Evolutionary conservation across 2,329 filamentous ascomycete species (phyloP).

Genomic region (Xylaria sp.): DNA sequence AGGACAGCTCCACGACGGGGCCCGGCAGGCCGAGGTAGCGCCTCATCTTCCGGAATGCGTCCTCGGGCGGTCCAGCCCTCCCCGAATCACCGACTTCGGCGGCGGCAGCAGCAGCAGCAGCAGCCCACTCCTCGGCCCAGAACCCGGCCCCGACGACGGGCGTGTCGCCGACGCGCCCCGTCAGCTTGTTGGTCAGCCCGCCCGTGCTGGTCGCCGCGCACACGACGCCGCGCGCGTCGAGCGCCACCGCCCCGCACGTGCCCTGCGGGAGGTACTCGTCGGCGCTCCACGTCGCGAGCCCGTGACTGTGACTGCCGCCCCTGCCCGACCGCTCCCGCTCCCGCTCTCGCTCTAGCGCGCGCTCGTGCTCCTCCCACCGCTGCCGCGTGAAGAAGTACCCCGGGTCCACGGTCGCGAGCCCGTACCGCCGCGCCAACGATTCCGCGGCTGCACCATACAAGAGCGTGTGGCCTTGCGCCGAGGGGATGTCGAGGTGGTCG

Average conservation of each 20-base stretch:
- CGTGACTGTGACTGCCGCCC: too few relatives aligned
- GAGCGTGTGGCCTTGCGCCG: conserved; percentile 71
- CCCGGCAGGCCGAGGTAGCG: conserved; percentile 28
- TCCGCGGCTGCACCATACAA: conserved; percentile 71
- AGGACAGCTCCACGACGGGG: conserved; percentile 44
- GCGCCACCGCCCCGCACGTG: conserved; percentile 79
- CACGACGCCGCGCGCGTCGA: conserved; percentile 75
- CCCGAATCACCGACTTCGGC: conserved; percentile 48
- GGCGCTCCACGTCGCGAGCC: conserved; percentile 56
- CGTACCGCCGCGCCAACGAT: conserved; percentile 67
- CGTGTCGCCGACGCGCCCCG: conserved; percentile 84
- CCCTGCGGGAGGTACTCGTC: conserved; percentile 77
- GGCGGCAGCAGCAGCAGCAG: too few relatives aligned
- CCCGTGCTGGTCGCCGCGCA: conserved; percentile 72
- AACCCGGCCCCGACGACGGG: conserved; percentile 83
- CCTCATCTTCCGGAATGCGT: conserved; percentile 24
- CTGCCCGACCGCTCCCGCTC: too few relatives aligned
- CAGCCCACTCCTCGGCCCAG: conserved; percentile 89
- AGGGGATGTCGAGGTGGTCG: conserved; percentile 47
- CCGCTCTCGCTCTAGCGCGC: conserved; percentile 56
- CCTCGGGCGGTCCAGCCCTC: conserved; percentile 3
- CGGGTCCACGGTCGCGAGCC: conserved; percentile 68
- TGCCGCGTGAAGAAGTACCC: conserved; percentile 78
- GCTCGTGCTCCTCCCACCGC: conserved; percentile 77
- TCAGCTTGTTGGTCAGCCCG: conserved; percentile 86